phyloP scores from a whole-genome alignment of 2,329 filamentous ascomycete species.

The Dothistroma pini region DNA sequence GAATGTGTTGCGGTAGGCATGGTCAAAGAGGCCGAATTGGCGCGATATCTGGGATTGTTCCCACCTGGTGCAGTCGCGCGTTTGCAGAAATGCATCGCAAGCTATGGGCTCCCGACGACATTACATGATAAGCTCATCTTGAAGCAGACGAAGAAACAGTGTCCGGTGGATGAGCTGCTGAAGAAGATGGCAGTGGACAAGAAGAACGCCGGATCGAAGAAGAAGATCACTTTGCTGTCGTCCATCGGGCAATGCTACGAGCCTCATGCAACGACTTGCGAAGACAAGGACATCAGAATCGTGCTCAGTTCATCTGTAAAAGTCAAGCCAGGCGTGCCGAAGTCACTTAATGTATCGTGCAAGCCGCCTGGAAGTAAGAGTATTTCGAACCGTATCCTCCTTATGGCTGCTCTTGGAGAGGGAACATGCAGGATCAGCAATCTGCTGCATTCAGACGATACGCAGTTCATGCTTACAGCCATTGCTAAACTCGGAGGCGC shows the following conservation, averaged over 20 bases:
- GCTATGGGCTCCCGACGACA: slow-evolving; percentile 84
- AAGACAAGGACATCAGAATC: slow-evolving; percentile 76
- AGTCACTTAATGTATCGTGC: slow-evolving; percentile 65
- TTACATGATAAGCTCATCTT: slow-evolving; percentile 78
- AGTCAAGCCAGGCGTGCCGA: slow-evolving; percentile 68
- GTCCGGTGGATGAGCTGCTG: slow-evolving; percentile 79
- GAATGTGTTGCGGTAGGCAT: slow-evolving; percentile 97
- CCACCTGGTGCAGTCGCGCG: slow-evolving; percentile 84
- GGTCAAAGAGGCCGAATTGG: slow-evolving; percentile 95
- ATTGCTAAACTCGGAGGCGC: slow-evolving; percentile 79
- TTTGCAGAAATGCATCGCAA: slow-evolving; percentile 88
- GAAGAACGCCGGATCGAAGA: slow-evolving; percentile 93
- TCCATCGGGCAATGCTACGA: slow-evolving; percentile 87
- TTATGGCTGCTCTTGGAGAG: slow-evolving; percentile 85
- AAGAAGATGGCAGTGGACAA: slow-evolving; percentile 98
- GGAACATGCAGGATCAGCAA: slow-evolving; percentile 88
- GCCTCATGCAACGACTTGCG: slow-evolving; percentile 81
- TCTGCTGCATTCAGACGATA: slow-evolving; percentile 92
- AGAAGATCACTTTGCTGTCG: slow-evolving; percentile 91
- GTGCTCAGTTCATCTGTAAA: slow-evolving; percentile 75
- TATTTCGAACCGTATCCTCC: slow-evolving; percentile 89
- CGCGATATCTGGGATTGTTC: slow-evolving; percentile 81
- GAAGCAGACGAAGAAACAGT: slow-evolving; percentile 80
- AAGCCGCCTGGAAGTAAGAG: slow-evolving; percentile 95
- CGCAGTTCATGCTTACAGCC: slow-evolving; percentile 95